phyloP scores from a whole-genome alignment of 2,329 filamentous ascomycete genomes.

The Fusarium annulatum region DNA sequence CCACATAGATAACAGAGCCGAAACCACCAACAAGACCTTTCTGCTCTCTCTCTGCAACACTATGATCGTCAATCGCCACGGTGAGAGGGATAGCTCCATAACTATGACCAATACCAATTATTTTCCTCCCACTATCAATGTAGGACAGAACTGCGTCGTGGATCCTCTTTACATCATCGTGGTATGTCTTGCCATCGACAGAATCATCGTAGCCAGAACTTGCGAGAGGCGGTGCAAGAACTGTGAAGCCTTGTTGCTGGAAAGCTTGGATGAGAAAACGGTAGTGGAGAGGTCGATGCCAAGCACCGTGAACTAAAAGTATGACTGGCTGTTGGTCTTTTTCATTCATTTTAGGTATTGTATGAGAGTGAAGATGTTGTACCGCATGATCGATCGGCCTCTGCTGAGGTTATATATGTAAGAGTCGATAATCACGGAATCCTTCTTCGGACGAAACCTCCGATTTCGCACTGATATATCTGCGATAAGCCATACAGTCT shows the following conservation, averaged over 20 bases:
- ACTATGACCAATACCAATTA: slow-evolving; percentile 24
- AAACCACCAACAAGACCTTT: slow-evolving; percentile 15
- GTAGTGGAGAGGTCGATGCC: slow-evolving; percentile 34
- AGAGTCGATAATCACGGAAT: neutral
- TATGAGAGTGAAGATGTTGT: rapidly evolving
- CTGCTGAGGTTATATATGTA: neutral
- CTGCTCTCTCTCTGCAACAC: slow-evolving; percentile 2
- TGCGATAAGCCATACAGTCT: too few relatives aligned
- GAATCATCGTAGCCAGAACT: slow-evolving; percentile 31
- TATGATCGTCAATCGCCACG: neutral
- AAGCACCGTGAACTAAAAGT: slow-evolving; percentile 30
- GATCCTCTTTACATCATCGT: slow-evolving; percentile 24
- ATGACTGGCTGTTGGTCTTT: slow-evolving; percentile 12
- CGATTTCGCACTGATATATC: neutral
- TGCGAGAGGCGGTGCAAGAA: slow-evolving; percentile 16
- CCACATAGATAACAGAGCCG: slow-evolving; percentile 6
- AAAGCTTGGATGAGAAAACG: slow-evolving; percentile 15
- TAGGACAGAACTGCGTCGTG: neutral
- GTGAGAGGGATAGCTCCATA: slow-evolving; percentile 28
- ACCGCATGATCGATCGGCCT: too few relatives aligned
- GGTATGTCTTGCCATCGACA: slow-evolving; percentile 6
- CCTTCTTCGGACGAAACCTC: neutral
- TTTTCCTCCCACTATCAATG: slow-evolving; percentile 6
- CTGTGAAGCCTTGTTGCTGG: slow-evolving; percentile 1
- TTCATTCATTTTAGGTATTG: neutral